Percentiles rank a stretch among this genome's conserved stretches.
Conservation (phyloP, 1,139 yeast species). For the Lodderomyces pseudojiufengensis region DNA sequence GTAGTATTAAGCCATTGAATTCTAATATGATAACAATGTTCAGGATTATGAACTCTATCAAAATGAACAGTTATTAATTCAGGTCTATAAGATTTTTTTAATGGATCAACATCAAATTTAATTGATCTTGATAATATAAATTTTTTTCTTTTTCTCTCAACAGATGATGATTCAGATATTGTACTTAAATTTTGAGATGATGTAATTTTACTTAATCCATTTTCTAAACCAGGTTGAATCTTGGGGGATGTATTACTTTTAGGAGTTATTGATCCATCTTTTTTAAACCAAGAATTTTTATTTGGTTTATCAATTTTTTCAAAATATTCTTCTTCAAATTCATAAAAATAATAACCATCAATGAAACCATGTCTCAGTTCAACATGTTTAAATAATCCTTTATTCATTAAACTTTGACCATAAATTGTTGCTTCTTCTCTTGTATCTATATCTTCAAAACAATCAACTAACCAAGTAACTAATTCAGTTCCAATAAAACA, state of each 20-base stretch:
- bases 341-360: conserved; percentile 92
- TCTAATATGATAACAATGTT: conserved; percentile 87
- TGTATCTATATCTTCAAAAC: conserved; percentile 72
- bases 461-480: conserved; percentile 78
- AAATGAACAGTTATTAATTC: conserved; percentile 83
- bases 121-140: conserved; percentile 57
- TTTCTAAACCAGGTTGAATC: conserved; percentile 15
- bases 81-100: conserved; percentile 65
- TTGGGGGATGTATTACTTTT: conserved; percentile 30
- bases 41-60: conserved; percentile 91
- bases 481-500: conserved; percentile 85
- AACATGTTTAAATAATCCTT: conserved; percentile 74
- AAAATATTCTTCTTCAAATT: conserved; percentile 56
- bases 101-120: conserved; percentile 73
- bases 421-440: conserved; percentile 78
- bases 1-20: conserved; percentile 93
- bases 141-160: conserved; percentile 24
- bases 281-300: conserved; percentile 36
- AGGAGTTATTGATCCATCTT: conserved; percentile 16
- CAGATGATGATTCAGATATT: conserved; percentile 34
- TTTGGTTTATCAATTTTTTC: conserved; percentile 36
- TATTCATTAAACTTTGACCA: conserved; percentile 74
- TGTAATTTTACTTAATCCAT: conserved; percentile 6
- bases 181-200: conserved; percentile 12
- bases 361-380: conserved; percentile 77